Percentiles rank a stretch among this genome's conserved stretches.
Conservation (phyloP, 1,284 basidiomycete species). For the Malassezia arunalokei region DNA sequence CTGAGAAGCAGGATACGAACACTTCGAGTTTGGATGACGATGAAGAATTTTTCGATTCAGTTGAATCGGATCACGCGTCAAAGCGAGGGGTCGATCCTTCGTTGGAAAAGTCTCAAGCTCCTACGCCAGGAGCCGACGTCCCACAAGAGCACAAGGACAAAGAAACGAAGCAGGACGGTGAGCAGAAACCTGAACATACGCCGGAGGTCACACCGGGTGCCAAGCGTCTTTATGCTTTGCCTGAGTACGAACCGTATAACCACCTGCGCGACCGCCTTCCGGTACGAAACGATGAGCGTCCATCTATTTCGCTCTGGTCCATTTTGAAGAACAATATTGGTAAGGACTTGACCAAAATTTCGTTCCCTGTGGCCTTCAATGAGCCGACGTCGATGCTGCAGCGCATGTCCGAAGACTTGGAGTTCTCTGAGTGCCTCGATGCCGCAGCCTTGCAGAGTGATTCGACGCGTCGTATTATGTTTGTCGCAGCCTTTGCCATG, state of each 20-base stretch:
- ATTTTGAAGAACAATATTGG: slow-evolving; percentile 93
- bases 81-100: slow-evolving; percentile 31
- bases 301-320: slow-evolving; percentile 82
- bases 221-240: not conserved
- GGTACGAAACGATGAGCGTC: slow-evolving; percentile 66
- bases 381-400: slow-evolving; percentile 65
- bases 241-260: slow-evolving; percentile 51
- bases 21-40: slow-evolving; percentile 56
- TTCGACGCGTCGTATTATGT: slow-evolving; percentile 72
- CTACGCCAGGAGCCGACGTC: not conserved
- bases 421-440: slow-evolving; percentile 52
- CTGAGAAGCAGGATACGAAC: not conserved
- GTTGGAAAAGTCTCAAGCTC: slow-evolving; percentile 10
- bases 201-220: slow-evolving; percentile 21
- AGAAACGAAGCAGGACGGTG: not conserved
- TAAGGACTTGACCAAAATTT: slow-evolving; percentile 91
- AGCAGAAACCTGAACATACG: not conserved
- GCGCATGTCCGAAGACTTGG: slow-evolving; percentile 51
- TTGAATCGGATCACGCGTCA: slow-evolving; percentile 56
- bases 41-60: slow-evolving; percentile 96
- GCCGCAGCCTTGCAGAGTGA: slow-evolving; percentile 67
- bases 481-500: slow-evolving; percentile 93
- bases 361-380: slow-evolving; percentile 92
- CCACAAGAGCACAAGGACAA: not conserved
- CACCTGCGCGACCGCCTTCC: slow-evolving; percentile 58